phyloP scores from a whole-genome alignment of 208 protist species.

The Crithidia sp. region DNA sequence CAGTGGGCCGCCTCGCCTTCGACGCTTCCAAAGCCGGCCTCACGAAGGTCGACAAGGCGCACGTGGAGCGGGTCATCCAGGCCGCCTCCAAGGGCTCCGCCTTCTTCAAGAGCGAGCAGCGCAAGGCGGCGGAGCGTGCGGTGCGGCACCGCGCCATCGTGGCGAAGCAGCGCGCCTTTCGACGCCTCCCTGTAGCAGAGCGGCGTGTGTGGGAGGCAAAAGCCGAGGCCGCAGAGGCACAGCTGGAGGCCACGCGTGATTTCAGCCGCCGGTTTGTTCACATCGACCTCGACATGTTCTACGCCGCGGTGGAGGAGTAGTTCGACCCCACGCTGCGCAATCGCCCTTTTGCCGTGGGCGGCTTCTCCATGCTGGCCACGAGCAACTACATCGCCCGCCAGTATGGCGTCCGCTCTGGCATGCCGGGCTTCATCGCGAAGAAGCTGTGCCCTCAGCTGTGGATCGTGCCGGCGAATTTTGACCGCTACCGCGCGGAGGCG shows the following conservation, averaged over 20 bases:
- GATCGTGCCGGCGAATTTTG: constrained; percentile 72
- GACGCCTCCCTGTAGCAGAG: constrained; percentile 15
- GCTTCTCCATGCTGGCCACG: constrained; percentile 90
- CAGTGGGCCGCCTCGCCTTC: constrained; percentile 29
- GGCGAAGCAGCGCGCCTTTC: constrained; percentile 25
- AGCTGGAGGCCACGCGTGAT: constrained; percentile 47
- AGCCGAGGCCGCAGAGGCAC: constrained; percentile 19
- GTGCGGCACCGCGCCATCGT: constrained; percentile 32
- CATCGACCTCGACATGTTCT: constrained; percentile 93
- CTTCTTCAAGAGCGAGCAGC: constrained; percentile 62
- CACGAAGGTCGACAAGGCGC: constrained; percentile 48
- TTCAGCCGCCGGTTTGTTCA: constrained; percentile 64
- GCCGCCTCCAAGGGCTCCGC: constrained; percentile 42
- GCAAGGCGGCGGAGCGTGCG: constrained; percentile 26
- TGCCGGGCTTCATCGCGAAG: constrained; percentile 93
- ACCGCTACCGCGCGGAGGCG: constrained; percentile 56
- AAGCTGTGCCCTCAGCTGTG: constrained; percentile 81
- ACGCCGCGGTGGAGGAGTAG: constrained; percentile 83
- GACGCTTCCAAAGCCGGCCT: constrained; percentile 67
- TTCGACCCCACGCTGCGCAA: constrained; percentile 70
- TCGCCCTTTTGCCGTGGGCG: constrained; percentile 94
- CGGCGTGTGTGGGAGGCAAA: constrained; percentile 27
- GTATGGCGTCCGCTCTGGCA: constrained; percentile 93
- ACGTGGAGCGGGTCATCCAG: constrained; percentile 59
- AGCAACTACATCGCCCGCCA: constrained; percentile 93